These are phyloP conservation scores for Apiospora hydei DNA, from an alignment of 2,329 filamentous ascomycete genomes.

Conservation along the genomic window DNA sequence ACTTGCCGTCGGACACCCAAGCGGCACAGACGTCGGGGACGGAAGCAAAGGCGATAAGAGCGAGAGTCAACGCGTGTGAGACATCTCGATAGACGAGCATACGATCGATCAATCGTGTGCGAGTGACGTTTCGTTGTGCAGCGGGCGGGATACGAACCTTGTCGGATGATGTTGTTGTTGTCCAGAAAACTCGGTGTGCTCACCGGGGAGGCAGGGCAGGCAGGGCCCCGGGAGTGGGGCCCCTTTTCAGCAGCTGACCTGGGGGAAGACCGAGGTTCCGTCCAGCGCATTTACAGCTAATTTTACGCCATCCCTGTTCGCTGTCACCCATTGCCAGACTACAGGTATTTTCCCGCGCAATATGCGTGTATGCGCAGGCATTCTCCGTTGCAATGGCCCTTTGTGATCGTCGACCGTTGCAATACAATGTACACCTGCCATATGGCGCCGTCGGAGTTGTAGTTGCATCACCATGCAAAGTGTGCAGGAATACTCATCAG, in stretches of 20 bases:
- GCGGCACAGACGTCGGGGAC: not conserved
- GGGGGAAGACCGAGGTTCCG: slow-evolving; percentile 1
- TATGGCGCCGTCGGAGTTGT: not conserved
- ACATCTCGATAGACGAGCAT: not conserved
- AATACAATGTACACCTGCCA: not conserved
- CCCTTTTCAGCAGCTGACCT: not conserved
- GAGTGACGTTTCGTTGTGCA: not conserved
- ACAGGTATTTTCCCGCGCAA: not conserved
- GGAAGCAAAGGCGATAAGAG: not conserved
- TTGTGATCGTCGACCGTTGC: not conserved
- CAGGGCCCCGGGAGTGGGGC: not conserved
- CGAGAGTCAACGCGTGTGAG: not conserved
- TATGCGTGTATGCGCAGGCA: not conserved
- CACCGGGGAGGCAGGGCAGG: not conserved
- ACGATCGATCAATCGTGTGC: not conserved
- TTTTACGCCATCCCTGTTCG: not conserved
- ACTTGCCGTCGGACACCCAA: not conserved
- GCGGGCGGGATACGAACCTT: not conserved
- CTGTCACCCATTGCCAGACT: not conserved
- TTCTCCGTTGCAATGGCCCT: not conserved
- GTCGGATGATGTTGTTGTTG: slow-evolving; percentile 1
- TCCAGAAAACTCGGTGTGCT: not conserved
- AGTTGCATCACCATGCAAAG: not conserved
- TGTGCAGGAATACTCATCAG: not conserved
- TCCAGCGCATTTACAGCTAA: not conserved